Evolutionary conservation across 2,329 filamentous ascomycete species (phyloP).

Genomic region (Venturia aucupariae): DNA sequence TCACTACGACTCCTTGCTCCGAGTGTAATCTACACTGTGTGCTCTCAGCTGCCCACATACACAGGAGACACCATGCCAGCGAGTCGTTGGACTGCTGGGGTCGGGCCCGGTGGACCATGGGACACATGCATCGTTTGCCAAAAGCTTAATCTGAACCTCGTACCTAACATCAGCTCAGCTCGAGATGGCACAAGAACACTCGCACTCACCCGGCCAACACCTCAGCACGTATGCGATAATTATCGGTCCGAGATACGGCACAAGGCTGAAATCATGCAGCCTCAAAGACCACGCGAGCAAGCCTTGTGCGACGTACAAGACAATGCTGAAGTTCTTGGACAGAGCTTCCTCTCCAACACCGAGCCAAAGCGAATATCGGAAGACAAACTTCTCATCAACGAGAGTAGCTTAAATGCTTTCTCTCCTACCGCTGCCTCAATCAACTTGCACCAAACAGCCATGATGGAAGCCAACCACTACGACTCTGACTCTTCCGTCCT

Average conservation of each 20-base stretch:
- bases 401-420: background rate
- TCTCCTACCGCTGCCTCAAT: background rate
- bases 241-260: background rate
- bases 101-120: background rate
- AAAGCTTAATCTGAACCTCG: background rate
- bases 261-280: background rate
- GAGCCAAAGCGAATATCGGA: background rate
- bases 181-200: background rate
- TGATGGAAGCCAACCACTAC: background rate
- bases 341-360: background rate
- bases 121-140: background rate
- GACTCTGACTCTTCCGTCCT: background rate
- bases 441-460: background rate
- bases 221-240: background rate
- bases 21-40: background rate
- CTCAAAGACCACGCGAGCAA: background rate
- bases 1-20: background rate
- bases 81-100: background rate
- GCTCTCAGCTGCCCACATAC: background rate
- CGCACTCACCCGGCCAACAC: background rate
- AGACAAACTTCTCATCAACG: background rate
- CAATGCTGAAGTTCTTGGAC: background rate
- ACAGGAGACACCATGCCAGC: background rate
- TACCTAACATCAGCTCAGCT: background rate
- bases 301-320: background rate